Evolutionary conservation across 1,139 yeast species (phyloP).

Genomic region (Petasospora fabianii): DNA sequence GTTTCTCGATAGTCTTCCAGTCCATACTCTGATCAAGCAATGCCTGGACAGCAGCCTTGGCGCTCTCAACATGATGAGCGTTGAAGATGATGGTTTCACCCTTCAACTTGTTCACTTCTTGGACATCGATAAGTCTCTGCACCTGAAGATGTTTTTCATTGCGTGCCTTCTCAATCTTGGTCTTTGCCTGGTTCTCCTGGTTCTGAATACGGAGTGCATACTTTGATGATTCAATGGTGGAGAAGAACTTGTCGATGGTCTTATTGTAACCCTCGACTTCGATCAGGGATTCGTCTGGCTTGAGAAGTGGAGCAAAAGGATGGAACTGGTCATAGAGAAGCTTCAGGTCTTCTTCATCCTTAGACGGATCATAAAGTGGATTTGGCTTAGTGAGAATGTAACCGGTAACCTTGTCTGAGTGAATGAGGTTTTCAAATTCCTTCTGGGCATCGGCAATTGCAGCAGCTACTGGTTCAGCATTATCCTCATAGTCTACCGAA

Average conservation of each 20-base stretch:
- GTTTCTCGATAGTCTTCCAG: constrained; percentile 84
- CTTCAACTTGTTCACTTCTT: constrained; percentile 57
- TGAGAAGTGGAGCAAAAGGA: constrained; percentile 66
- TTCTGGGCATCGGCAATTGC: constrained; percentile 50
- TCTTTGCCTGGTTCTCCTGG: constrained; percentile 71
- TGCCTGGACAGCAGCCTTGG: constrained; percentile 62
- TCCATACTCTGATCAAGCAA: constrained; percentile 85
- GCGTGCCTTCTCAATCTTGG: constrained; percentile 69
- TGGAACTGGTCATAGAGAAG: constrained; percentile 77
- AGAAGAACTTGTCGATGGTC: constrained; percentile 79
- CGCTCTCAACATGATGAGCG: constrained; percentile 69
- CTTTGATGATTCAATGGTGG: constrained; percentile 80
- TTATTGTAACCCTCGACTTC: constrained; percentile 63
- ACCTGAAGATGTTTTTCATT: constrained; percentile 72
- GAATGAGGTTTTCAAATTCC: constrained; percentile 32
- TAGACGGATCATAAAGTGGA: constrained; percentile 39
- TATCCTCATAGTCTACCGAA: constrained; percentile 36
- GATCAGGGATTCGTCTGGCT: constrained; percentile 32
- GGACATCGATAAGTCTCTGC: constrained; percentile 61
- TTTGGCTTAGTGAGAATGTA: constrained; percentile 65
- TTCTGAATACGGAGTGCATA: constrained; percentile 69
- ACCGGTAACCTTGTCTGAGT: constrained; percentile 45
- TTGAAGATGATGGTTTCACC: constrained; percentile 73
- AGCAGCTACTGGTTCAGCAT: constrained; percentile 31
- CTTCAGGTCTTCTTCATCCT: constrained; percentile 39